Percentiles rank a stretch among this genome's conserved stretches.
Evolutionary conservation across 2,329 filamentous ascomycete species (phyloP).

Genomic region (Phialophora macrospora): DNA sequence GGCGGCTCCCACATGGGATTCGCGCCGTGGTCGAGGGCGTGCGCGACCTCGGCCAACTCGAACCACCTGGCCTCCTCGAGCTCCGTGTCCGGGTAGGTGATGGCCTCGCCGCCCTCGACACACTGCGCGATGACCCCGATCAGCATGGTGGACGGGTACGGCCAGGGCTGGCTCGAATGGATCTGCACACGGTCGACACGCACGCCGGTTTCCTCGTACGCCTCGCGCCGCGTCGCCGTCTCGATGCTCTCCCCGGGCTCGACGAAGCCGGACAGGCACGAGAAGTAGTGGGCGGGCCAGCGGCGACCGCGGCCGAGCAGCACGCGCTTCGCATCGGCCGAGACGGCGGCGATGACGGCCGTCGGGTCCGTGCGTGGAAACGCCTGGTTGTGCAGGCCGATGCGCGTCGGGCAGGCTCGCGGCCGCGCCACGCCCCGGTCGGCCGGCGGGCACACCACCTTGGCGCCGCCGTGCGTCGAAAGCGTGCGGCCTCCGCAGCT

Average conservation of each 20-base stretch:
- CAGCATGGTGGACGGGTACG: slow-evolving; percentile 81
- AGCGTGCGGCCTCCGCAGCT: slow-evolving; percentile 83
- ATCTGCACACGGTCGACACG: slow-evolving; percentile 75
- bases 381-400: slow-evolving; percentile 82
- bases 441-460: slow-evolving; percentile 50
- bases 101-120: slow-evolving; percentile 69
- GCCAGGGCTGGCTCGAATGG: slow-evolving; percentile 84
- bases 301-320: slow-evolving; percentile 83
- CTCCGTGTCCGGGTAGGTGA: slow-evolving; percentile 82
- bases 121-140: slow-evolving; percentile 81
- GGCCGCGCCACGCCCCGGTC: slow-evolving; percentile 47
- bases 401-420: slow-evolving; percentile 76
- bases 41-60: slow-evolving; percentile 74
- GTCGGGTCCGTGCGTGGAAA: slow-evolving; percentile 93
- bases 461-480: slow-evolving; percentile 50
- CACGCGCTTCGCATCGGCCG: slow-evolving; percentile 73
- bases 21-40: slow-evolving; percentile 61
- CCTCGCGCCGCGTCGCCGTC: slow-evolving; percentile 78
- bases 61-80: slow-evolving; percentile 91
- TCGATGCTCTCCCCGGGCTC: slow-evolving; percentile 84
- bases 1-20: slow-evolving; percentile 33
- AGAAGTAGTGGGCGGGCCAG: slow-evolving; percentile 85
- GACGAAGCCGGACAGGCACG: slow-evolving; percentile 82
- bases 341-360: slow-evolving; percentile 93
- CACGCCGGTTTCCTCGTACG: slow-evolving; percentile 84